A percentile compares a stretch with the other conserved stretches of the same genome.
Conservation (phyloP, 2,329 filamentous ascomycete species). For the Colletotrichum orchidophilum region DNA sequence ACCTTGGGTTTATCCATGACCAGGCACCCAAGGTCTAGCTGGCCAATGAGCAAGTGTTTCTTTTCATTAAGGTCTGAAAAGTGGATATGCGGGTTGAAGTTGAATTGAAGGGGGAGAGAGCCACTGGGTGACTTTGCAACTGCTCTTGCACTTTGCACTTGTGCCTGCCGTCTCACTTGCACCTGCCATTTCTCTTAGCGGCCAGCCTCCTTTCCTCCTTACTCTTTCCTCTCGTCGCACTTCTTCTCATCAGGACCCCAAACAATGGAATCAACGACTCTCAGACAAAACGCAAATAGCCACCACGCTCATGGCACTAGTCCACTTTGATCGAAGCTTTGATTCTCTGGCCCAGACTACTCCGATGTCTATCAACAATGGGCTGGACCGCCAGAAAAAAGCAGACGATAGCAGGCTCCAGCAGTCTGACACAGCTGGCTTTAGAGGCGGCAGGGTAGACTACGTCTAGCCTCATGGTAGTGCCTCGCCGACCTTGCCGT, state of each 20-base stretch:
- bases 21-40: neutral
- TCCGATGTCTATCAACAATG: neutral
- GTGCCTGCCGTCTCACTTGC: slow-evolving; percentile 5
- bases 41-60: neutral
- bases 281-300: slow-evolving; percentile 17
- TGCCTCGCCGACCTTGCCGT: neutral
- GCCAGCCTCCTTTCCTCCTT: slow-evolving; percentile 18
- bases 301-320: neutral
- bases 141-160: neutral
- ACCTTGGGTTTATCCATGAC: neutral
- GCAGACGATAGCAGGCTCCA: slow-evolving; percentile 13
- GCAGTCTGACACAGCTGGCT: slow-evolving; percentile 25
- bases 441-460: neutral
- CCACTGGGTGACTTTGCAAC: neutral
- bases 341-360: neutral
- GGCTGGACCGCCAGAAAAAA: neutral
- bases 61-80: neutral
- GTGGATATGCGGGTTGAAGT: slow-evolving; percentile 23
- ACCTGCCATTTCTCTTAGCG: neutral
- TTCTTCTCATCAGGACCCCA: neutral
- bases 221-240: slow-evolving; percentile 16
- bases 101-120: slow-evolving; percentile 19
- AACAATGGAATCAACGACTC: slow-evolving; percentile 21
- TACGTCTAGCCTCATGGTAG: neutral
- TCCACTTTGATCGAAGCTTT: neutral